Evolutionary conservation across 2,329 filamentous ascomycete species (phyloP).

Genomic region (Corynespora cassiicola): DNA sequence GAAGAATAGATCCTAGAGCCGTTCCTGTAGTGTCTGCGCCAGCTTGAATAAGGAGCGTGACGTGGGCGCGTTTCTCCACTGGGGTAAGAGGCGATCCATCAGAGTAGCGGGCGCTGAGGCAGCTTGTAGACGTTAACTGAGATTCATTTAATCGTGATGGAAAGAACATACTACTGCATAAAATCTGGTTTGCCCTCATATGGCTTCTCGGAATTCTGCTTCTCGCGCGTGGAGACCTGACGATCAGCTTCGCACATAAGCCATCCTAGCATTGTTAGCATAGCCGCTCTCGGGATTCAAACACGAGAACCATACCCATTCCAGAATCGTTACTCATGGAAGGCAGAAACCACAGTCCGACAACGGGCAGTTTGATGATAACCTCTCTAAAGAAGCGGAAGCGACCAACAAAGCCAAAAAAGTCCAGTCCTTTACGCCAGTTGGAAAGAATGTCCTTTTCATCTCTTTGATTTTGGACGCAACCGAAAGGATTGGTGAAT

Average conservation of each 20-base stretch:
- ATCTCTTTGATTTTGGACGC: constrained; percentile 39
- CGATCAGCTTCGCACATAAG: constrained; percentile 33
- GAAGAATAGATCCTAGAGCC: constrained; percentile 56
- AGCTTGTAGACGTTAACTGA: constrained; percentile 23
- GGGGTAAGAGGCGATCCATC: constrained; percentile 36
- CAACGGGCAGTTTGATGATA: constrained; percentile 21
- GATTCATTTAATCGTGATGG: neutral
- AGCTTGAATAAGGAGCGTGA: constrained; percentile 50
- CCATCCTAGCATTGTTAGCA: too few species aligned
- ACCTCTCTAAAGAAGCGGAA: constrained; percentile 33
- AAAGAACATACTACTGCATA: constrained; percentile 24
- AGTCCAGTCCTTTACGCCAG: constrained; percentile 35
- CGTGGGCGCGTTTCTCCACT: constrained; percentile 43
- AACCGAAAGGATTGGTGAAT: constrained; percentile 39
- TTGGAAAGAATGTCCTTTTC: constrained; percentile 34
- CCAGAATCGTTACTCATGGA: constrained; percentile 23
- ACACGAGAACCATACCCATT: too few species aligned
- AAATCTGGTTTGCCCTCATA: constrained; percentile 26
- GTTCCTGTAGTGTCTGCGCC: constrained; percentile 62
- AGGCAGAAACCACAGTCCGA: constrained; percentile 27
- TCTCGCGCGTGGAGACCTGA: constrained; percentile 26
- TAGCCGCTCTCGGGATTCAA: too few species aligned
- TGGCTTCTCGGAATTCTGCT: constrained; percentile 9
- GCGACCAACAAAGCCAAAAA: constrained; percentile 37
- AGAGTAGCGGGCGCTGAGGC: constrained; percentile 39